phyloP scores from a whole-genome alignment of 2,329 filamentous ascomycete genomes.

The Fusarium sp. region DNA sequence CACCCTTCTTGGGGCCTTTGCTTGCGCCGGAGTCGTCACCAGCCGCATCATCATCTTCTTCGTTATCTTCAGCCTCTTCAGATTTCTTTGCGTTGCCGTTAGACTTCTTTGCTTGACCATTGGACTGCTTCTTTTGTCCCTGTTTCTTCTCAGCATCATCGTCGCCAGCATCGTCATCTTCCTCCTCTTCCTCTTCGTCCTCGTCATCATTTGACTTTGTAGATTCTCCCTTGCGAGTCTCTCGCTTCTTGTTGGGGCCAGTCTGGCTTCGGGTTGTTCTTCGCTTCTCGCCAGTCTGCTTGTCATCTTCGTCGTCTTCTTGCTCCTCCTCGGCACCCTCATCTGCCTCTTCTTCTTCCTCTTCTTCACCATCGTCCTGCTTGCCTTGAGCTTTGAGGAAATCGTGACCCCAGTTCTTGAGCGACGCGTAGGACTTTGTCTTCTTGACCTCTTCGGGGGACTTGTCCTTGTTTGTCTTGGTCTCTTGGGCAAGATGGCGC shows the following conservation, averaged over 20 bases:
- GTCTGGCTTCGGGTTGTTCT: slow-evolving; percentile 43
- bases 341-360: slow-evolving; percentile 33
- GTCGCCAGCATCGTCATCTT: slow-evolving; percentile 30
- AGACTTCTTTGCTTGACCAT: slow-evolving; percentile 24
- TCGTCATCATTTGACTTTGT: slow-evolving; percentile 42
- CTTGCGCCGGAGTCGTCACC: slow-evolving; percentile 37
- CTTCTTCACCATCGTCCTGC: slow-evolving; percentile 16
- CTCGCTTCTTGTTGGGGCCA: slow-evolving; percentile 53
- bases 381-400: slow-evolving; percentile 59
- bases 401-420: slow-evolving; percentile 76
- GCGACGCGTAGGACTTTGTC: slow-evolving; percentile 69
- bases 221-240: slow-evolving; percentile 48
- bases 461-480: slow-evolving; percentile 69
- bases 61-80: slow-evolving; percentile 9
- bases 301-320: slow-evolving; percentile 32
- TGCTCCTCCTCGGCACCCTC: slow-evolving; percentile 15
- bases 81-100: slow-evolving; percentile 22
- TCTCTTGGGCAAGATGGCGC: slow-evolving; percentile 76
- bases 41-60: slow-evolving; percentile 9
- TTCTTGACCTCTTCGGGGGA: slow-evolving; percentile 60
- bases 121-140: slow-evolving; percentile 23
- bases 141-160: slow-evolving; percentile 26
- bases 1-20: slow-evolving; percentile 57
- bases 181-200: slow-evolving; percentile 18
- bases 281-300: slow-evolving; percentile 48